Percentiles rank a stretch among this genome's conserved stretches.
phyloP scores from a whole-genome alignment of 208 protist species.

The Leishmania tropica region DNA sequence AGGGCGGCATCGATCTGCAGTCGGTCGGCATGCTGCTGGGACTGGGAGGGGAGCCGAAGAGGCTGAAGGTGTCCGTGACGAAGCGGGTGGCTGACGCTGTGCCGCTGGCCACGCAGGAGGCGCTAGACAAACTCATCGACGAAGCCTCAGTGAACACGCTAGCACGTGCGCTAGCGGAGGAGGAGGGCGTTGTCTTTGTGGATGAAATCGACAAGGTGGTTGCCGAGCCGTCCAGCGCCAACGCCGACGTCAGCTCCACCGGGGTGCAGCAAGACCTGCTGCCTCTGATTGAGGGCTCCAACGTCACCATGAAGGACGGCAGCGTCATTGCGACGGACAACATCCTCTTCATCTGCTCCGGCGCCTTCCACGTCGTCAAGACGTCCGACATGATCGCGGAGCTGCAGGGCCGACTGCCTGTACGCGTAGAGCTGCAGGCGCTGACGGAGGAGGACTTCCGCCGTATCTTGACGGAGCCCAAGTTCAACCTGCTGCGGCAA shows the following conservation, averaged over 20 bases:
- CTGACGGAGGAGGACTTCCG: constrained; percentile 95
- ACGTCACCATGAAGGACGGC: constrained; percentile 97
- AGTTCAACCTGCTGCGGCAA: constrained; percentile 95
- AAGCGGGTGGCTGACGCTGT: constrained; percentile 83
- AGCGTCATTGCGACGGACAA: constrained; percentile 95
- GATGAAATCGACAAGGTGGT: constrained; percentile 99
- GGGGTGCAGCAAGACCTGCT: constrained; percentile 98
- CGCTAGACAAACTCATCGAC: constrained; percentile 91
- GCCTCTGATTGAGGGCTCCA: constrained; percentile 97
- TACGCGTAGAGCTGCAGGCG: constrained; percentile 97
- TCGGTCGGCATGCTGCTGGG: constrained; percentile 73
- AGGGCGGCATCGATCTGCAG: constrained; percentile 58
- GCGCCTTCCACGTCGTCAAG: constrained; percentile 96
- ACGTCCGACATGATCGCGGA: constrained; percentile 95
- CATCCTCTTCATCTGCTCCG: constrained; percentile 98
- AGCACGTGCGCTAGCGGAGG: constrained; percentile 82
- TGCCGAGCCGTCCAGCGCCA: constrained; percentile 49
- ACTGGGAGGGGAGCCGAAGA: constrained; percentile 47
- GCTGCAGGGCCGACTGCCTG: constrained; percentile 96
- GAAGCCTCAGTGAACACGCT: constrained; percentile 85
- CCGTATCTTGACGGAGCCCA: constrained; percentile 96
- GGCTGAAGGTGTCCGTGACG: constrained; percentile 58
- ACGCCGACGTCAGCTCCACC: constrained; percentile 89
- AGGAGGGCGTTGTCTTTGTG: constrained; percentile 98
- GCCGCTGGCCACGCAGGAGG: constrained; percentile 83